Evolutionary conservation across 75 land plant species (phyloP), one percentile per base, ranked within the genome.

Genomic region (Chamaecyparis obtusa): DNA sequence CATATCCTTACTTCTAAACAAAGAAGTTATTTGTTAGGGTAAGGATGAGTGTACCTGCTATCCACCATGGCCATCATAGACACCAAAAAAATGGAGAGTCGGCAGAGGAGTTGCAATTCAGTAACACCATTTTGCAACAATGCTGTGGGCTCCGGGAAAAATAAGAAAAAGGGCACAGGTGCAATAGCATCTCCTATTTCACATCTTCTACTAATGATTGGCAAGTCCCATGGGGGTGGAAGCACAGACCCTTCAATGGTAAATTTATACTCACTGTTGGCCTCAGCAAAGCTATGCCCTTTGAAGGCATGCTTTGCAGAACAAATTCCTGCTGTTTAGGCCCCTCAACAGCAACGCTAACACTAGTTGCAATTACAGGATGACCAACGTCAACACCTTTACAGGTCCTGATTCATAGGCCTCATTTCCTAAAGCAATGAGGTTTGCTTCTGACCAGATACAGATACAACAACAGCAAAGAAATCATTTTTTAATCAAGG

Each of bases 61-160:
- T 30, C 95, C 95, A 9, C 95, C 95, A 86, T 93, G 95, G 81
- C 95, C 95, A 76, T 94, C 95, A 49, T 91, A 94, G 76, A 94
- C 95, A 81, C 91, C 95, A 85, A 93, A 94, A 84, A 89, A 93
- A 64, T 94, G 93, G n/a, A 94, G 71, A 51, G 85, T 60, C 6
- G 86, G 19, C 4, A 9, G 33, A 33, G 67, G 46, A 49, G 49
- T 55, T 46, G 43, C 72, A 32, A 88, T 2, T 72, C 85, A 83
- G 86, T 10, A 17, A 55, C 1, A 3, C 64, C 85, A 3, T 36
- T 54, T 2, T 49, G 85, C 32, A 55, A 16, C 24, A 54, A 6
- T 17, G 36, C 8, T 17, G 39, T n/a, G 17, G 49, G 43, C 36
- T 56, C 55, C 27, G 87, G 81, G 43, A 78, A 24, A 5, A 86